Base-by-base conservation (phyloP, 2,329 filamentous ascomycete genomes). In the Fusarium irregulare region DNA sequence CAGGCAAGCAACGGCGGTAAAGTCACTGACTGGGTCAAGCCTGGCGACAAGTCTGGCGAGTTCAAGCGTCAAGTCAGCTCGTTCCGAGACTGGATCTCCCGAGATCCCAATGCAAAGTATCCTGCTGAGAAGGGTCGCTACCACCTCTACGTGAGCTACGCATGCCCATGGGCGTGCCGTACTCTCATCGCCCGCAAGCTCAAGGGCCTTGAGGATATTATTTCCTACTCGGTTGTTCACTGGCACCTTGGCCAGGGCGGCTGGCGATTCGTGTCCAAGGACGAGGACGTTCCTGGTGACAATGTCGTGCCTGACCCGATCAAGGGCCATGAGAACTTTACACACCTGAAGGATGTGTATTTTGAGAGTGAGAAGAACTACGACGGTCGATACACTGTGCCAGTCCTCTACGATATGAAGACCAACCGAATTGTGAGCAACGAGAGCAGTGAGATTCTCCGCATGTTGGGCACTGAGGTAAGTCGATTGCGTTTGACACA, bases 91-190 rank as follows among this genome's bases (percentile, higher is more conserved):
- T 92, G 84, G 80, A 92, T 97, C 79, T 93, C 92, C 32, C 88
- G 86, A 68, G 88, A 93, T 73, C 81, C 88, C 2, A 90, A 88
- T 44, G 91, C 93, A 7, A 82, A 90, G 79, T 98, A 94, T 74
- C 92, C 93, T 7, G 88, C 93, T 1, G 95, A 98, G 82, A 93
- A 93, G 82, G 93, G 88, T 56, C 88, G 96, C 59, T 99, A 99
- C 80, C 96, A 99, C 82, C 89, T 99, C 74, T 99, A 95, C 78
- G 91, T 97, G 72, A 95, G 92, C 76, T 97, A 97, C 81, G 94
- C 94, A 9, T 98, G 94, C 80, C 94, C 94, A 6, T 98, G 94
- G 94, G 94, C 95, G 7, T 93, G 93, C 77, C 91, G 96, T 45
- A 91, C 93, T 0, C 85, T 98, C 71, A 97, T 98, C 73, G 92